phyloP scores from a whole-genome alignment of 73 alveolate genomes.

The Paramecium pentaurelia region DNA sequence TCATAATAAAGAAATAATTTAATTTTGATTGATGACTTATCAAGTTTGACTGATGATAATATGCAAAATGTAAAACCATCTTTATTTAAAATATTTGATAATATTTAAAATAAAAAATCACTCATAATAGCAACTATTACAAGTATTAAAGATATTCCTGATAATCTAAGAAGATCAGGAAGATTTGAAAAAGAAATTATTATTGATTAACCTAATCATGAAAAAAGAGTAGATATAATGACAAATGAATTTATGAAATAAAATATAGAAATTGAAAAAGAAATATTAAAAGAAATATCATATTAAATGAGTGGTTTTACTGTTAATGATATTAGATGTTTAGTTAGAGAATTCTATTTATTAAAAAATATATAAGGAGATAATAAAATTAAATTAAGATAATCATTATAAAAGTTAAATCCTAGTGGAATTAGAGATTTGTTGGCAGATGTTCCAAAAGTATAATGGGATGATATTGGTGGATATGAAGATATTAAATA shows the following conservation, averaged over 20 bases:
- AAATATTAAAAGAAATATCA: constrained; percentile 10
- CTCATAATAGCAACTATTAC: constrained; percentile 11
- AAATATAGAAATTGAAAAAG: constrained; percentile 16
- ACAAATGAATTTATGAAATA: background rate
- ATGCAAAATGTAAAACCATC: background rate
- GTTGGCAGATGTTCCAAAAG: constrained; percentile 94
- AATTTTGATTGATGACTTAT: constrained; percentile 24
- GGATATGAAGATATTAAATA: constrained; percentile 94
- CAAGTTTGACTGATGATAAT: background rate
- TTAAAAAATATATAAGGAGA: background rate
- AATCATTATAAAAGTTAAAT: constrained; percentile 76
- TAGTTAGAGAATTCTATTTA: constrained; percentile 49
- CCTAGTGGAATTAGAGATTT: constrained; percentile 92
- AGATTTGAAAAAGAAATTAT: constrained; percentile 59
- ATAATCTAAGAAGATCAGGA: constrained; percentile 52
- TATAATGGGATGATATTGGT: constrained; percentile 97
- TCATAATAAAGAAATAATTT: background rate
- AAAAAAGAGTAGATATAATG: constrained; percentile 43
- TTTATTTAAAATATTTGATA: background rate
- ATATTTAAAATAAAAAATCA: background rate
- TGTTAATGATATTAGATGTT: constrained; percentile 46
- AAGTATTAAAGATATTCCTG: constrained; percentile 37
- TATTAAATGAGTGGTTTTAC: constrained; percentile 62
- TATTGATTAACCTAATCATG: constrained; percentile 52
- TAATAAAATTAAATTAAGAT: constrained; percentile 62